Evolutionary conservation across 163 green algal genomes (phyloP).

Genomic region (Prototheca wickerhamii): DNA sequence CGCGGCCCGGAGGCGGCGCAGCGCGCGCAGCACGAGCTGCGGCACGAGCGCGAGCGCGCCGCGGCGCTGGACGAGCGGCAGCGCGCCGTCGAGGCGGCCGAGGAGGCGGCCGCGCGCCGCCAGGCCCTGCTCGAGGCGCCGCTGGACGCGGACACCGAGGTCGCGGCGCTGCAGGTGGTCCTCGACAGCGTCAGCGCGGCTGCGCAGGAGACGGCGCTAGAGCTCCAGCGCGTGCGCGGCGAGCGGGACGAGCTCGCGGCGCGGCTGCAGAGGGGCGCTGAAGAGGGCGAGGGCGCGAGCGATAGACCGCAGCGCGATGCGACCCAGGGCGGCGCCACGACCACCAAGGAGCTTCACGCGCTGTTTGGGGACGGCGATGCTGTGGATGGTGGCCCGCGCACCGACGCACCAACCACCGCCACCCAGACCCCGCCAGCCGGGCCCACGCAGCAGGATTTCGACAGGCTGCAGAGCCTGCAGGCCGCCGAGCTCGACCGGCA

Average conservation of each 20-base stretch:
- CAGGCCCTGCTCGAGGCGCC: neutral
- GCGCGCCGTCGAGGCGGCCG: neutral
- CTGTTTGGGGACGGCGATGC: neutral
- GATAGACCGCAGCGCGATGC: neutral
- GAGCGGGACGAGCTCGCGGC: neutral
- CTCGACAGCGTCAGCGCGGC: neutral
- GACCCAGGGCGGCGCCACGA: neutral
- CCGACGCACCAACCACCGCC: no score
- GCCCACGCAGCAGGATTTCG: no score
- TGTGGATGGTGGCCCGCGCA: no score
- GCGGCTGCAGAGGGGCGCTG: neutral
- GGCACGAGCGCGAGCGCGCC: neutral
- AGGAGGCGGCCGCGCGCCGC: neutral
- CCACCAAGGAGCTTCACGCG: neutral
- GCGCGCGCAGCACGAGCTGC: no score
- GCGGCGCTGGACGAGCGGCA: constrained; percentile 2
- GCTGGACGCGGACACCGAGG: constrained; percentile 4
- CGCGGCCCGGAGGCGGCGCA: no score
- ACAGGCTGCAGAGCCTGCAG: no score
- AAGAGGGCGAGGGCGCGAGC: no score
- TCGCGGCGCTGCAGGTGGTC: constrained; percentile 1
- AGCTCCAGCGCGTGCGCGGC: no score
- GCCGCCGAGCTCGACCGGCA: no score
- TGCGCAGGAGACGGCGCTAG: no score
- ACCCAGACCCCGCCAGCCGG: no score